These are phyloP conservation scores for Rubia balearica DNA, from an alignment of 305 asterid species.

Conservation along the genomic window DNA sequence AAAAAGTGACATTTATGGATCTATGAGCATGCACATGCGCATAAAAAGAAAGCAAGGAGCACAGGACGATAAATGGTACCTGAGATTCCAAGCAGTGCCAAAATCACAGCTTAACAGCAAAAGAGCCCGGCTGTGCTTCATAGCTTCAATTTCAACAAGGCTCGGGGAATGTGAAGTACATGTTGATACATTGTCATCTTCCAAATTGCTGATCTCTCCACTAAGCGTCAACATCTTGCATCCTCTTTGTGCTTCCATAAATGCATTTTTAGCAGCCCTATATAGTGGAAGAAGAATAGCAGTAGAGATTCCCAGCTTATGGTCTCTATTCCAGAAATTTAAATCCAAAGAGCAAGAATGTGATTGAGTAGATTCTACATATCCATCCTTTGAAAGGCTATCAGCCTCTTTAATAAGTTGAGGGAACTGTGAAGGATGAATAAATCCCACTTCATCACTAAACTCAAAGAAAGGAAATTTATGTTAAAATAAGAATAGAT, in stretches of 20 bases:
- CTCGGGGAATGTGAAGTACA: conserved; percentile 19
- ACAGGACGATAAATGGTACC: conserved; percentile 28
- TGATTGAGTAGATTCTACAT: conserved; percentile 14
- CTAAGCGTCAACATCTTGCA: conserved; percentile 25
- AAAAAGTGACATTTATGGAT: neutral
- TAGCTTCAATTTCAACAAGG: conserved; percentile 31
- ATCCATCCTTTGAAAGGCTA: conserved; percentile 8
- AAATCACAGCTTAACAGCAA: conserved; percentile 75
- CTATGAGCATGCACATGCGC: neutral
- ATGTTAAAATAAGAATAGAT: neutral
- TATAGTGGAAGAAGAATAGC: conserved; percentile 49
- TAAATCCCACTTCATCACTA: conserved; percentile 83
- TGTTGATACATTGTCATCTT: conserved; percentile 20
- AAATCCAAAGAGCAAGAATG: conserved; percentile 20
- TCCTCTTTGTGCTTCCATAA: conserved; percentile 42
- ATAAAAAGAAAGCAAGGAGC: neutral
- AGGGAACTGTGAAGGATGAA: conserved; percentile 71
- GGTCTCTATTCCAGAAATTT: conserved; percentile 38
- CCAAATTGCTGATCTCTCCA: conserved; percentile 16
- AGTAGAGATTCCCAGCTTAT: conserved; percentile 27
- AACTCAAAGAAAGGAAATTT: conserved; percentile 5
- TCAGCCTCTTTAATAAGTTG: conserved; percentile 17
- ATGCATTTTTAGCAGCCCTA: conserved; percentile 58
- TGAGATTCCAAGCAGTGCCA: conserved; percentile 90
- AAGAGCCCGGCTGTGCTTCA: conserved; percentile 58